Conservation (phyloP, 1,284 basidiomycete species). For the Agaricales sp. region DNA sequence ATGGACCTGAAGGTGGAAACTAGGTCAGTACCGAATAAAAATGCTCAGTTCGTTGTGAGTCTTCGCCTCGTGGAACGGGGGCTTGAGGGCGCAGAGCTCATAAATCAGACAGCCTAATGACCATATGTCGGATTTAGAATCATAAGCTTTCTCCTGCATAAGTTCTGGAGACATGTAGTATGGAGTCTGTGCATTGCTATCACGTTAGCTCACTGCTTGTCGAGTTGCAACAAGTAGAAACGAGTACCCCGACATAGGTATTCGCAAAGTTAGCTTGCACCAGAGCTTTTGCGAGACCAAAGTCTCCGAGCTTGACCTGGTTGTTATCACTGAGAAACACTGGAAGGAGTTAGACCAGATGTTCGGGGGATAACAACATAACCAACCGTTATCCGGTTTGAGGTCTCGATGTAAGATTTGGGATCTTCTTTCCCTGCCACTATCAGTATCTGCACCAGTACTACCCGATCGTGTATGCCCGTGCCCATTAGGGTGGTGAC, state of each 20-base stretch:
- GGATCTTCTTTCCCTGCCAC: conserved; percentile 37
- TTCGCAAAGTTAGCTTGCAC: conserved; percentile 81
- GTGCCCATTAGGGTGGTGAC: conserved; percentile 69
- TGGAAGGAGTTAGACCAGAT: conserved; percentile 22
- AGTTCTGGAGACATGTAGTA: conserved; percentile 99
- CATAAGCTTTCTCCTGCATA: conserved; percentile 93
- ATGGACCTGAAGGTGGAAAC: background rate
- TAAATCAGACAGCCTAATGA: conserved; percentile 93
- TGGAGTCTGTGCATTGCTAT: conserved; percentile 56
- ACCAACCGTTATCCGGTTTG: conserved; percentile 91
- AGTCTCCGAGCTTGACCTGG: conserved; percentile 90
- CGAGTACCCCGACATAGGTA: conserved; percentile 89
- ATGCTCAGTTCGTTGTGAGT: conserved; percentile 79
- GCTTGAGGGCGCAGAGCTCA: conserved; percentile 87
- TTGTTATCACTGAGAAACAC: conserved; percentile 79
- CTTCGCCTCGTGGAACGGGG: conserved; percentile 86
- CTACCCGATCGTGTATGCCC: conserved; percentile 36
- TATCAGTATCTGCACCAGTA: conserved; percentile 27
- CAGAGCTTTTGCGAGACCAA: conserved; percentile 91
- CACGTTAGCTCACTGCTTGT: background rate
- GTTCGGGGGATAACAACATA: too few relatives aligned
- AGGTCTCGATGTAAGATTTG: conserved; percentile 92
- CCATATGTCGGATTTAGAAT: conserved; percentile 98
- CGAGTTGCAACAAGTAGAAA: conserved; percentile 1
- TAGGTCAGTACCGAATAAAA: conserved; percentile 57